Percentiles rank a stretch among this genome's conserved stretches.
Conservation (phyloP, 2,329 filamentous ascomycete genomes). For the Gaeumannomyces sp. region DNA sequence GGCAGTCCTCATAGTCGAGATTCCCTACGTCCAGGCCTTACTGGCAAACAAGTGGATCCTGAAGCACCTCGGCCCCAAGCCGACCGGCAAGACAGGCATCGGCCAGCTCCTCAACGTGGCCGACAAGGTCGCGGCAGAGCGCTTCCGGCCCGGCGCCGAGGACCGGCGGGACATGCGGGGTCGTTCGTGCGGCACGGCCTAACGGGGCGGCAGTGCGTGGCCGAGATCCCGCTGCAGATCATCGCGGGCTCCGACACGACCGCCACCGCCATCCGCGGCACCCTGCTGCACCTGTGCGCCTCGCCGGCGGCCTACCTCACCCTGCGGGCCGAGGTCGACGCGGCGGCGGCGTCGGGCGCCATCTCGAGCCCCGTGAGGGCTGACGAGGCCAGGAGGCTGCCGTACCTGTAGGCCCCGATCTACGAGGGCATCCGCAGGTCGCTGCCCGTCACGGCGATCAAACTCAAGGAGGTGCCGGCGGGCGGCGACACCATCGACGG, state of each 20-base stretch:
- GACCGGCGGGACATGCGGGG: slow-evolving; percentile 40
- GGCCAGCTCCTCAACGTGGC: slow-evolving; percentile 30
- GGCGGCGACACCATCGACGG: slow-evolving; percentile 24
- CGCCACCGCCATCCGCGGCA: slow-evolving; percentile 41
- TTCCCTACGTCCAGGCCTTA: slow-evolving; percentile 26
- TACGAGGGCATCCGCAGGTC: slow-evolving; percentile 19
- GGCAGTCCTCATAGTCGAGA: slow-evolving; percentile 32
- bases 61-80: slow-evolving; percentile 27
- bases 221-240: slow-evolving; percentile 24
- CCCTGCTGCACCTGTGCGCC: slow-evolving; percentile 41
- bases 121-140: slow-evolving; percentile 34
- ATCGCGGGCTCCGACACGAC: slow-evolving; percentile 42
- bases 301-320: slow-evolving; percentile 36
- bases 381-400: slow-evolving; percentile 23
- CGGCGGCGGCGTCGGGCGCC: slow-evolving; percentile 24
- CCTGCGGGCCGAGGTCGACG: slow-evolving; percentile 39
- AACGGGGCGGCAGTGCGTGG: slow-evolving; percentile 22
- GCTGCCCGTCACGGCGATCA: slow-evolving; percentile 16
- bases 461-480: slow-evolving; percentile 18
- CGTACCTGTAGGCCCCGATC: slow-evolving; percentile 21
- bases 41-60: slow-evolving; percentile 22
- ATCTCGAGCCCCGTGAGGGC: slow-evolving; percentile 24
- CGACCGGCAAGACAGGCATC: slow-evolving; percentile 21
- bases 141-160: slow-evolving; percentile 35
- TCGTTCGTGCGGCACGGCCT: slow-evolving; percentile 27